A percentile compares a stretch with the other conserved stretches of the same genome.
phyloP scores from a whole-genome alignment of 176 grass and related monocot species.

The Rhynchospora pubera region DNA sequence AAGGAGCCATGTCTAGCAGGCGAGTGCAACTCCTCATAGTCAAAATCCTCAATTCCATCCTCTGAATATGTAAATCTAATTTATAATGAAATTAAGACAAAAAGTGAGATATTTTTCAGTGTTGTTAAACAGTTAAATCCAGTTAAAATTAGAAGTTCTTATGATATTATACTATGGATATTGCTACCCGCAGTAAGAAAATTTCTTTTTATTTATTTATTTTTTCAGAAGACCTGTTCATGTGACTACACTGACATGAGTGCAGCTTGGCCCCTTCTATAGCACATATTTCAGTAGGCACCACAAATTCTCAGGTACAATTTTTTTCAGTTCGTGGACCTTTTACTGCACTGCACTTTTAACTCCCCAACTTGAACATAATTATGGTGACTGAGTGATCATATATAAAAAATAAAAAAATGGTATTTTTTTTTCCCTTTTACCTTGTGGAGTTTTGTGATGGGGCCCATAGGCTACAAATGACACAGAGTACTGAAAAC shows the following conservation, averaged over 20 bases:
- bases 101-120: no score
- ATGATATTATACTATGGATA: neutral
- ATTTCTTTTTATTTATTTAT: neutral
- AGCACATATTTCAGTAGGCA: no score
- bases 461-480: constrained; percentile 61
- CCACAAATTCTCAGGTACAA: neutral
- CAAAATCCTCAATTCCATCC: constrained; percentile 30
- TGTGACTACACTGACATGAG: neutral
- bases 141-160: neutral
- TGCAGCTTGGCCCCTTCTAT: neutral
- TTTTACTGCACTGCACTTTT: neutral
- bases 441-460: constrained; percentile 54
- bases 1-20: constrained; percentile 40
- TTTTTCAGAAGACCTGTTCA: neutral
- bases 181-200: neutral
- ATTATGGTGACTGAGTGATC: neutral
- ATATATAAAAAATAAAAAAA: neutral
- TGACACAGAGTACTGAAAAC: constrained; percentile 55
- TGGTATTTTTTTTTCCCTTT: constrained; percentile 1
- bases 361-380: neutral
- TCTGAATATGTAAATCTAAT: constrained; percentile 50
- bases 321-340: neutral
- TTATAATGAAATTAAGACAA: neutral
- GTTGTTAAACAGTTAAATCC: neutral
- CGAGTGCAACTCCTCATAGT: constrained; percentile 31